Evolutionary conservation across 768 basidiomycete species (phyloP).

Genomic region (Trametes elegans): DNA sequence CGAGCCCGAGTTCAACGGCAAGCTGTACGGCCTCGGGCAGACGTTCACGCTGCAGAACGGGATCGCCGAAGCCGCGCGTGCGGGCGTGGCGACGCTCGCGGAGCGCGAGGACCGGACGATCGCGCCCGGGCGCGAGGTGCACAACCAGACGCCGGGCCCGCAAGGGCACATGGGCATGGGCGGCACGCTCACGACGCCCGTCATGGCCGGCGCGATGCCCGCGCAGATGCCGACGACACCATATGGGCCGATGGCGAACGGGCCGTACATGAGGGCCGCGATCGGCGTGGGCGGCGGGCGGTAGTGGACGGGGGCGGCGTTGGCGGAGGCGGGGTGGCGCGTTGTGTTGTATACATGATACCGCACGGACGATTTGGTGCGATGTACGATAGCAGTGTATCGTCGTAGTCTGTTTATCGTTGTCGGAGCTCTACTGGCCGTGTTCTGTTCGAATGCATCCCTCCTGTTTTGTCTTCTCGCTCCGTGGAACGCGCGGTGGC

Average conservation of each 20-base stretch:
- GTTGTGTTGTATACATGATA: constrained; percentile 12
- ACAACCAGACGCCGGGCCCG: constrained; percentile 55
- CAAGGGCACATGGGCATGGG: constrained; percentile 52
- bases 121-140: constrained; percentile 45
- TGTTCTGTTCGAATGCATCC: constrained; percentile 6
- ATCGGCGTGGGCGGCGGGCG: constrained; percentile 36
- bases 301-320: constrained; percentile 6
- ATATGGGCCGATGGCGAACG: constrained; percentile 61
- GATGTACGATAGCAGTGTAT: constrained; percentile 15
- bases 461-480: background rate
- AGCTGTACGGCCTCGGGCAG: constrained; percentile 80
- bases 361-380: constrained; percentile 15
- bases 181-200: constrained; percentile 42
- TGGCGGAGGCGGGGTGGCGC: background rate
- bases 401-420: constrained; percentile 10
- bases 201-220: constrained; percentile 27
- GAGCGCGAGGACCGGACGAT: constrained; percentile 69
- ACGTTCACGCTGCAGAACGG: constrained; percentile 72
- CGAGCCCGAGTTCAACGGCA: constrained; percentile 76
- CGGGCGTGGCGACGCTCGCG: constrained; percentile 68
- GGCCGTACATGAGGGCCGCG: constrained; percentile 63
- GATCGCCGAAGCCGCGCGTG: constrained; percentile 56
- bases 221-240: constrained; percentile 35
- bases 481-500: too few relatives aligned
- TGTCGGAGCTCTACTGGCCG: constrained; percentile 8